phyloP scores from a whole-genome alignment of 2,329 filamentous ascomycete genomes.

The Microdochium nivale region DNA sequence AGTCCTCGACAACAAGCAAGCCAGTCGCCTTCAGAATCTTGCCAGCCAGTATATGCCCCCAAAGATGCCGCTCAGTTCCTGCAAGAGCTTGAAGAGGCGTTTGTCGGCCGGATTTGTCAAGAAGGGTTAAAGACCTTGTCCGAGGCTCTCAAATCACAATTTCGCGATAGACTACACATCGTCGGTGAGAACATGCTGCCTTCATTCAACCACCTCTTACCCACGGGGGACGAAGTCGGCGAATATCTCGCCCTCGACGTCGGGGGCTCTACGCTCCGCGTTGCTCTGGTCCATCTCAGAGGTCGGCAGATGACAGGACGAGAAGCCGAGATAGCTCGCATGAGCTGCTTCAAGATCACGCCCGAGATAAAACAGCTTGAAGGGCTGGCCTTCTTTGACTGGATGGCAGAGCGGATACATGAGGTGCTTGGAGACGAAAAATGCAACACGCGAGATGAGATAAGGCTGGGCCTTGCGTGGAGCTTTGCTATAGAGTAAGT shows the following conservation, averaged over 20 bases:
- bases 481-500: constrained; percentile 63
- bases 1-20: constrained; percentile 24
- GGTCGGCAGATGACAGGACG: constrained; percentile 31
- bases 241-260: constrained; percentile 57
- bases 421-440: constrained; percentile 43
- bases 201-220: constrained; percentile 57
- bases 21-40: constrained; percentile 6
- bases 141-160: constrained; percentile 42
- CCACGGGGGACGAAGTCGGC: constrained; percentile 49
- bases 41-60: constrained; percentile 6
- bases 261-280: constrained; percentile 59
- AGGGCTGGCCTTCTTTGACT: constrained; percentile 56
- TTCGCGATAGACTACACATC: constrained; percentile 39
- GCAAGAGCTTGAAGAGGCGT: constrained; percentile 41
- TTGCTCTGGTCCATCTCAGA: constrained; percentile 53
- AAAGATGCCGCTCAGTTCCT: constrained; percentile 42
- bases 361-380: constrained; percentile 45
- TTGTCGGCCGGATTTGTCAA: constrained; percentile 38
- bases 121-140: constrained; percentile 38
- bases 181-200: constrained; percentile 55
- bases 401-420: constrained; percentile 54
- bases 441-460: constrained; percentile 28
- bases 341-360: constrained; percentile 47
- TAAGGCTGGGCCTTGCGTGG: constrained; percentile 57
- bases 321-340: constrained; percentile 43